phyloP scores from a whole-genome alignment of 2,329 filamentous ascomycete species.

The Acephala macrosclerotiorum region DNA sequence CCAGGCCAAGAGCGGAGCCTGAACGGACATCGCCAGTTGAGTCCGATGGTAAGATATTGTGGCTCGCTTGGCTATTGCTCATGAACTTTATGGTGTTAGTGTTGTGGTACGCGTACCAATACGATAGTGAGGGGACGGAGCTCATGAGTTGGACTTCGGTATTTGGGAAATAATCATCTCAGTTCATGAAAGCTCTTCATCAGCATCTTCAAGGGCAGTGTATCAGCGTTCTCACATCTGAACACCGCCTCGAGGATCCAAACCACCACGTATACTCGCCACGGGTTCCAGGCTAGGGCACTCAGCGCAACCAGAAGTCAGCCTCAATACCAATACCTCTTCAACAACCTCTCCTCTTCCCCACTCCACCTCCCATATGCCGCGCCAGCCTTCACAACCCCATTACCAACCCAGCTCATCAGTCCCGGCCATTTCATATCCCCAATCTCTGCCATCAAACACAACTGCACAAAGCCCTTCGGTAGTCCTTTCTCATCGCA shows the following conservation, averaged over 20 bases:
- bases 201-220: too few species aligned
- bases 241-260: too few species aligned
- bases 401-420: constrained; percentile 15
- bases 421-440: constrained; percentile 25
- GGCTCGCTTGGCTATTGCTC: background rate
- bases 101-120: background rate
- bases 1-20: background rate
- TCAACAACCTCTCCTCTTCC: constrained; percentile 26
- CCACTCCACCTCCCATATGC: constrained; percentile 25
- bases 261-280: too few species aligned
- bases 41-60: background rate
- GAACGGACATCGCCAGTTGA: background rate
- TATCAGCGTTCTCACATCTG: too few species aligned
- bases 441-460: constrained; percentile 20
- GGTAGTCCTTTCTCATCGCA: constrained; percentile 20
- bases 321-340: constrained; percentile 24
- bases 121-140: background rate
- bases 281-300: too few species aligned
- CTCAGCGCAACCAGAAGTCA: background rate
- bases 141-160: background rate
- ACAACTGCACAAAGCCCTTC: constrained; percentile 22
- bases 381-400: constrained; percentile 15
- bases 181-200: too few species aligned
- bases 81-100: background rate
- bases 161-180: background rate